Evolutionary conservation across 2,329 filamentous ascomycete genomes (phyloP), one percentile per base, ranked within the genome.

Genomic region (Aspergillus neotritici): DNA sequence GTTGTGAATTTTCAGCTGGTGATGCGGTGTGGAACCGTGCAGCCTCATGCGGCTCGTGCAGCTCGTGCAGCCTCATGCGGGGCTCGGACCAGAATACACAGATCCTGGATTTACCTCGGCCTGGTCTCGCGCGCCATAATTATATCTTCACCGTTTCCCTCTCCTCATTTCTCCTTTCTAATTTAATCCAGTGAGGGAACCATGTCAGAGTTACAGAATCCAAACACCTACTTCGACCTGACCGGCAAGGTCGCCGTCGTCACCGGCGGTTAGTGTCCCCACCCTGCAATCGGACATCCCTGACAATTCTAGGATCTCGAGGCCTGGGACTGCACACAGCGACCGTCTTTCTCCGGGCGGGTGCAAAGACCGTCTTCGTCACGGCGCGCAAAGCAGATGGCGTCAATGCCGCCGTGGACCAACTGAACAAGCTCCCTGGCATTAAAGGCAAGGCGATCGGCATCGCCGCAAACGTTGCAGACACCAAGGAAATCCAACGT

Each of bases 311-410:
- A 48, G 42, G 39, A 12, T 48, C 42, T 13, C 34, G 46, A 28
- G 46, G 46, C 4, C 39, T 48, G 25, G 46, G 46, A 28, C 39
- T 48, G 7, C 46, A 48, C 30, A 38, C 44, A 17, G 46, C 46
- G 13, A 48, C 46, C 1, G 11, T 40, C 2, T 28, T 48, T 4
- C 37, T 48, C 4, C 10, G 32, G 32, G 42, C 42, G 11, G 46
- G 46, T 15, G 46, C 46, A 5, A 42, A 45, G 34, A 48, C 42
- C 7, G 46, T 48, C 28, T 40, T 48, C 17, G 40, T 48, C 7
- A 48, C 46, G 8, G 46, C 46, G 4, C 38, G 46, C 7, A 48
- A 48, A 30, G 31, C 31, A 3, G 29, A 34, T 1, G 46, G 46
- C 14, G 39, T 48, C 7, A 31, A 36, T 21, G 25, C 44, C 36